A percentile compares a stretch with the other conserved stretches of the same genome.
Conservation (phyloP, 305 asterid genomes). For the Rubia balearica region DNA sequence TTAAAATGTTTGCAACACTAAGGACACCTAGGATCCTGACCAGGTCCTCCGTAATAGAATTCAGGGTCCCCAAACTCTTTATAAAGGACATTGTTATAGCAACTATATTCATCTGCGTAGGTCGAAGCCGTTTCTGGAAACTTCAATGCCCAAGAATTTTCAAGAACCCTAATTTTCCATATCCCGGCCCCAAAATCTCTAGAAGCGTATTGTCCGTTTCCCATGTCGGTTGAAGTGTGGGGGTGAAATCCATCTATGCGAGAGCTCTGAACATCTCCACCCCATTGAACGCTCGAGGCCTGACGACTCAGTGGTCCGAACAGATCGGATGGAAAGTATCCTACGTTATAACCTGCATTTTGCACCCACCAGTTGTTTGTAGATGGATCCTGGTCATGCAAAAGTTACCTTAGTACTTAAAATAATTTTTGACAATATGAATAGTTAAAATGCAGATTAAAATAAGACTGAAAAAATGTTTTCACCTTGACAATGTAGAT, state of each 20-base stretch:
- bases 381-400: constrained; percentile 32
- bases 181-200: constrained; percentile 22
- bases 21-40: constrained; percentile 39
- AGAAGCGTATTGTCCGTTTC: constrained; percentile 4
- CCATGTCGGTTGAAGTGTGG: constrained; percentile 26
- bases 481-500: constrained; percentile 3
- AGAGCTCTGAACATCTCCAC: constrained; percentile 61
- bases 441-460: no score
- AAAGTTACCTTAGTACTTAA: background rate
- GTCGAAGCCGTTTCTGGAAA: constrained; percentile 31
- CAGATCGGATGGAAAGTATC: constrained; percentile 57
- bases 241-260: constrained; percentile 31
- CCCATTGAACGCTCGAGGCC: constrained; percentile 46
- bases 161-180: constrained; percentile 40
- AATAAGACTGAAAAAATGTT: no score
- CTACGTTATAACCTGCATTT: constrained; percentile 40
- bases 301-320: background rate
- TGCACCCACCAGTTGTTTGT: constrained; percentile 65
- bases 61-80: constrained; percentile 51
- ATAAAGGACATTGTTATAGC: constrained; percentile 31
- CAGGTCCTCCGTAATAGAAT: constrained; percentile 74
- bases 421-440: no score
- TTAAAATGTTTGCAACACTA: background rate
- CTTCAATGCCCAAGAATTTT: constrained; percentile 23
- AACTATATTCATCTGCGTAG: constrained; percentile 42